These are phyloP conservation scores for Eutrema yunnanense DNA, from an alignment of 345 rosid species.

Conservation along the genomic window DNA sequence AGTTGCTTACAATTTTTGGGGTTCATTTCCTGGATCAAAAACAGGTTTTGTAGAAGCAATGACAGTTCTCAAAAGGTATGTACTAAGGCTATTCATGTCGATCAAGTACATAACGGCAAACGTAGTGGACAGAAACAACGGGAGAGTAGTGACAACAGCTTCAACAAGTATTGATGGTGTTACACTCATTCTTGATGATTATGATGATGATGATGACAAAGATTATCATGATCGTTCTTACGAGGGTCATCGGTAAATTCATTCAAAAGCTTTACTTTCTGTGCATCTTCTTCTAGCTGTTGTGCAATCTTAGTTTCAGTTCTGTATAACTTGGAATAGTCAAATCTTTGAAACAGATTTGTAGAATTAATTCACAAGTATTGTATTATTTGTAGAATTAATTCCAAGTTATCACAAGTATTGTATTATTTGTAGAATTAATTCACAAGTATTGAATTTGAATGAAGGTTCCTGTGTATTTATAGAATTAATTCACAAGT, in stretches of 20 bases:
- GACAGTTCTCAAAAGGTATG: conserved; percentile 65
- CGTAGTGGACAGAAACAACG: conserved; percentile 77
- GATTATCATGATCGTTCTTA: conserved; percentile 20
- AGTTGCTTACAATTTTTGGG: background rate
- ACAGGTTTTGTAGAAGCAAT: conserved; percentile 28
- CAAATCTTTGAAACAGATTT: conserved; percentile 1
- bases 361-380: too few relatives aligned
- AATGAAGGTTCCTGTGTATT: too few relatives aligned
- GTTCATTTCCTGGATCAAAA: background rate
- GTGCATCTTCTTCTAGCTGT: background rate
- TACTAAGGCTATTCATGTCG: conserved; percentile 61
- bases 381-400: too few relatives aligned
- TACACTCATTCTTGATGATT: conserved; percentile 57
- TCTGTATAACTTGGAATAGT: too few relatives aligned
- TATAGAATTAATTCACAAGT: too few relatives aligned
- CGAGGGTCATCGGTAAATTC: conserved; percentile 3
- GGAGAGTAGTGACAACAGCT: conserved; percentile 61
- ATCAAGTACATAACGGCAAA: conserved; percentile 75
- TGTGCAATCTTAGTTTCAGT: background rate
- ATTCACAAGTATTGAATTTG: too few relatives aligned
- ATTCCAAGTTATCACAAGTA: too few relatives aligned
- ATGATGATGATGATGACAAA: conserved; percentile 13
- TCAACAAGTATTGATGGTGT: conserved; percentile 81
- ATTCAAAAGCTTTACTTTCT: background rate
- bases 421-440: too few relatives aligned